Percentiles rank a stretch among this genome's conserved stretches.
phyloP scores from a whole-genome alignment of 345 rosid species.

The Melaleuca alternifolia region DNA sequence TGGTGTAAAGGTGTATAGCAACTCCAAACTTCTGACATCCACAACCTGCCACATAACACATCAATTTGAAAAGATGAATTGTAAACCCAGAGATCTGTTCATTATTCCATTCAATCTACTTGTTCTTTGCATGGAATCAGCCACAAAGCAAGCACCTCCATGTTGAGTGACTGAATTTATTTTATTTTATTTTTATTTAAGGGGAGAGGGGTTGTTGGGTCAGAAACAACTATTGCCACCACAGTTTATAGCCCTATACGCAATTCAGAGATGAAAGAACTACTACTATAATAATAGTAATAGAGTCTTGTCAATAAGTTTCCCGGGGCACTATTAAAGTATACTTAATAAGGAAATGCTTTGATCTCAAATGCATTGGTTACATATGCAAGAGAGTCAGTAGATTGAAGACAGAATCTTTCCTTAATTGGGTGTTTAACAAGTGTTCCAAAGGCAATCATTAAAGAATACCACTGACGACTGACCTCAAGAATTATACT shows the following conservation, averaged over 20 bases:
- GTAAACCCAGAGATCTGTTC: not conserved
- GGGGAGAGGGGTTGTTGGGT: too few relatives aligned
- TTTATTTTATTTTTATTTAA: not conserved
- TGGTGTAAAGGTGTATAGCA: constrained; percentile 55
- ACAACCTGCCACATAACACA: constrained; percentile 29
- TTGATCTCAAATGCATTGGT: not conserved
- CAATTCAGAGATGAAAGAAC: not conserved
- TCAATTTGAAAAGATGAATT: not conserved
- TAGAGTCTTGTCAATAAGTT: not conserved
- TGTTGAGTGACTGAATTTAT: not conserved
- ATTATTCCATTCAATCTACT: not conserved
- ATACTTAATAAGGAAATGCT: not conserved
- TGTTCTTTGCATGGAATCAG: not conserved
- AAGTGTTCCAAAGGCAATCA: not conserved
- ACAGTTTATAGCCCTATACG: not conserved
- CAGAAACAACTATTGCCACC: not conserved
- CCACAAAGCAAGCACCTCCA: not conserved
- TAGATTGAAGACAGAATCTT: not conserved
- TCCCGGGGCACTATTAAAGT: not conserved
- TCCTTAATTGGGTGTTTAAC: not conserved
- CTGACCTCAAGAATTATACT: not conserved
- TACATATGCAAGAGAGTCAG: not conserved
- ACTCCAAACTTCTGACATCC: constrained; percentile 47
- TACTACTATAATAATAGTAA: not conserved
- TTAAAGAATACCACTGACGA: not conserved